Conservation (phyloP, 495 filamentous ascomycete species). For the Hypoxylon cercidicola region DNA sequence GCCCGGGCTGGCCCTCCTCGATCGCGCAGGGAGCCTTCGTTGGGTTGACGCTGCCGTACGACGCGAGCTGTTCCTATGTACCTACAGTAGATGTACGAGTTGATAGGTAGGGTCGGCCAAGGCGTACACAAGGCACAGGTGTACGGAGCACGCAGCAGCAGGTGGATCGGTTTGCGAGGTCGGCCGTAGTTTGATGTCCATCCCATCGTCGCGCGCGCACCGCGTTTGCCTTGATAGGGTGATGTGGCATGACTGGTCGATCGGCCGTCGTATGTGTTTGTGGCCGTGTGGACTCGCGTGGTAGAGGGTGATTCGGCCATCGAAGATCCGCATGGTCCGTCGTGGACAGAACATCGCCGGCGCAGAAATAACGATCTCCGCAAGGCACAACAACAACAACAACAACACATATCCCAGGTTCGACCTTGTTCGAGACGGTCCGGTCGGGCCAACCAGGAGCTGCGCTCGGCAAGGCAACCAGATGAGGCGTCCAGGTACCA, state of each 20-base stretch:
- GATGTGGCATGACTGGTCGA: constrained; percentile 38
- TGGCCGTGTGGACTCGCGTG: constrained; percentile 3
- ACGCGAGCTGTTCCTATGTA: constrained; percentile 6
- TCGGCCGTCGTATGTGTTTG: constrained; percentile 18
- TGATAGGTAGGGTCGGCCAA: constrained; percentile 11
- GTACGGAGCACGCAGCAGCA: constrained; percentile 8
- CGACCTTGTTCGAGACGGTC: constrained; percentile 31
- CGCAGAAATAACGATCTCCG: constrained; percentile 19
- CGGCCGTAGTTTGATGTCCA: constrained; percentile 26
- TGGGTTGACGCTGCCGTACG: constrained; percentile 23
- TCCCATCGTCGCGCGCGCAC: constrained; percentile 15
- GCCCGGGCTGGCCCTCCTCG: constrained; percentile 25
- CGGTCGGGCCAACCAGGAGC: constrained; percentile 32
- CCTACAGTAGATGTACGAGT: constrained; percentile 7
- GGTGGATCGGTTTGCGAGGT: constrained; percentile 11
- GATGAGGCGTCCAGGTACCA: constrained; percentile 37
- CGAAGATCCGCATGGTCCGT: constrained; percentile 11
- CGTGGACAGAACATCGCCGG: constrained; percentile 11
- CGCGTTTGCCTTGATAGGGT: constrained; percentile 26
- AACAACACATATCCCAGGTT: constrained; percentile 36
- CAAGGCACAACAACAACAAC: too few species aligned
- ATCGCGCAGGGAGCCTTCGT: constrained; percentile 39
- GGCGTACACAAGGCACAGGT: background rate
- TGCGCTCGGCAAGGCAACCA: constrained; percentile 35
- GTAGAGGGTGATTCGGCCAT: constrained; percentile 13